Conservation (phyloP, 2,329 filamentous ascomycete species). For the Pseudogymnoascus sp. region DNA sequence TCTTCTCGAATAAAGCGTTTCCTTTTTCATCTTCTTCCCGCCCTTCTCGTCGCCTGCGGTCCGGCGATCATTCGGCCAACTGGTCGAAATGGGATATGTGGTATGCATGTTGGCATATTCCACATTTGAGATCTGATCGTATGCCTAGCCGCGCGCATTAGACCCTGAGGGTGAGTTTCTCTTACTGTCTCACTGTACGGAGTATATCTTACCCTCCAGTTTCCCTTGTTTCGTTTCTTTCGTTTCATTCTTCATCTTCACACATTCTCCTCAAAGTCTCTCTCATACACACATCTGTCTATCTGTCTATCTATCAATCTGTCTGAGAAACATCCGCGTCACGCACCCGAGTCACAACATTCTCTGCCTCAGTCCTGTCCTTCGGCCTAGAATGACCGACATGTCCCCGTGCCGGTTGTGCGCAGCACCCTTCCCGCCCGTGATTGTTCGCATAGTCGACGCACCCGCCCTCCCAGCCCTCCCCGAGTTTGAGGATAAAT, state of each 20-base stretch:
- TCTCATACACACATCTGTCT: background rate
- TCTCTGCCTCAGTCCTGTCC: background rate
- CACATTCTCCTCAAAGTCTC: background rate
- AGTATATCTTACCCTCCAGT: background rate
- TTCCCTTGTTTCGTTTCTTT: background rate
- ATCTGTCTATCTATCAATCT: background rate
- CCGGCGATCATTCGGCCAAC: background rate
- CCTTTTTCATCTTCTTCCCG: background rate
- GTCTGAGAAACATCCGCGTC: background rate
- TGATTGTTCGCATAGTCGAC: conserved; percentile 1
- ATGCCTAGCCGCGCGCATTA: background rate
- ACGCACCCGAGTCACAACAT: background rate
- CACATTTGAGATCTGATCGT: conserved; percentile 7
- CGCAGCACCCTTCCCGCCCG: background rate
- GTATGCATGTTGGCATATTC: background rate
- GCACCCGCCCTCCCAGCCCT: background rate
- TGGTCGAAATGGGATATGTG: background rate
- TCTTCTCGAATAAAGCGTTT: background rate
- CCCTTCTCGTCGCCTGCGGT: background rate
- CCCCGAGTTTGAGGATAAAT: background rate
- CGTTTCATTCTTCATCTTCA: background rate
- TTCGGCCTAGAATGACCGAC: conserved; percentile 5
- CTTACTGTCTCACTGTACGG: background rate
- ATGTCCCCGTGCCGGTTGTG: conserved; percentile 5
- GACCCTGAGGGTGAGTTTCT: background rate